Evolutionary conservation across 257 asterid genomes (phyloP), one percentile per base, ranked within the genome.

Genomic region (Solanum raphanifolium): DNA sequence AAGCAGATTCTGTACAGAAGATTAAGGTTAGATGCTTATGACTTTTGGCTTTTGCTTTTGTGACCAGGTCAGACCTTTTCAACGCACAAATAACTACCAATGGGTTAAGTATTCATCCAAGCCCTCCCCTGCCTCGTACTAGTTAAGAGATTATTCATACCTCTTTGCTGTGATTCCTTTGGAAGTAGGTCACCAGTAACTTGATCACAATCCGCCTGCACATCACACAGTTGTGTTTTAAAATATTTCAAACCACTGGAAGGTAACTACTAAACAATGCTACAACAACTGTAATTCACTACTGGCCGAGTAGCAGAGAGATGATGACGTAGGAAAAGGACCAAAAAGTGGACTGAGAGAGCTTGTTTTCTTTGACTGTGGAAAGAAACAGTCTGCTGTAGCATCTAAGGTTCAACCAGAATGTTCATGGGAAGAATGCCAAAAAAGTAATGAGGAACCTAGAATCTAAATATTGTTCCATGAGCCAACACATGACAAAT

Each of bases 161-260:
- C 99, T 97, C 99, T 93, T 94, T 96, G 94, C 98, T 97, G 92
- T 97, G 98, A 91, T 96, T 96, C 92, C 96, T 94, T 94, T 96
- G 99, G 90, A 97, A 97, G 91, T 96, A 97, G 7, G 99, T 97
- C 92, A 93, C 98, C 89, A 96, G 92, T 91, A 97, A 91, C 88
- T 97, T 97, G 90, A 97, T 95, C 90, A 97, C 99, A 83, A 96
- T 97, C 89, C 98, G 99, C 98, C 99, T 97, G 98, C 90, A 88
- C 86, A 91, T 83, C 82, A 75, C 41, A 31, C 10, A 83, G 75
- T 41, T 41, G 36, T 48, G 43, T 32, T 82, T 27, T 20, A 82
- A 29, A 82, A 11, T 48, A 82, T 31, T 31, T 82, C 69, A 82
- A 82, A 29, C 69, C 39, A 48, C 34, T 48, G 43, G 31, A 82